Percentiles rank a stretch among this genome's conserved stretches.
Conservation (phyloP, 202 grass and related monocot genomes). For the Eragrostis tef region DNA sequence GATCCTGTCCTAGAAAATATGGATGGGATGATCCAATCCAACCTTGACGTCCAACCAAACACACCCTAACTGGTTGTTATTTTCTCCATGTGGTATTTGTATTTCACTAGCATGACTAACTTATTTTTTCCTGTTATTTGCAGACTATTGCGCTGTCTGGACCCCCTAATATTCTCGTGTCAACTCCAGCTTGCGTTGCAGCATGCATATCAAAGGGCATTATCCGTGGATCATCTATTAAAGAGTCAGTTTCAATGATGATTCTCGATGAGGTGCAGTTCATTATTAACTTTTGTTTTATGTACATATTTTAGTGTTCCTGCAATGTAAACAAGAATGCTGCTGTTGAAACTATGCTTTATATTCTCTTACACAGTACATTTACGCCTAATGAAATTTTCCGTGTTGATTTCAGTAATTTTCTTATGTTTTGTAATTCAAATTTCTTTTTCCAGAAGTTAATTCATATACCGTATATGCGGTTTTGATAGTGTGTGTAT, state of each 20-base stretch:
- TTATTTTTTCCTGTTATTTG: slow-evolving; percentile 42
- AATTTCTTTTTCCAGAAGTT: slow-evolving; percentile 21
- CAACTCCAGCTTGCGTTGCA: slow-evolving; percentile 92
- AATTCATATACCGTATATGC: neutral
- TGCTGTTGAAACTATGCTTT: neutral
- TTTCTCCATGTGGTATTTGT: slow-evolving; percentile 24
- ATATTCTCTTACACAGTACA: slow-evolving; percentile 21
- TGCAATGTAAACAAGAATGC: slow-evolving; percentile 41
- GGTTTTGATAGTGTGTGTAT: slow-evolving; percentile 6
- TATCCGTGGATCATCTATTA: slow-evolving; percentile 70
- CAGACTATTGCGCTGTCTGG: slow-evolving; percentile 69
- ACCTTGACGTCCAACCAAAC: no score
- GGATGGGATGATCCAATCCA: no score
- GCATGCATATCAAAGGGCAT: slow-evolving; percentile 87
- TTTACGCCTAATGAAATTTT: neutral
- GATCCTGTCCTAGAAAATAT: no score
- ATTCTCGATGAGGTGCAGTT: slow-evolving; percentile 90
- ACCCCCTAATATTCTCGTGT: slow-evolving; percentile 86
- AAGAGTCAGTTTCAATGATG: slow-evolving; percentile 95
- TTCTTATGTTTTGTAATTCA: slow-evolving; percentile 22
- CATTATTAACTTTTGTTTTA: slow-evolving; percentile 7
- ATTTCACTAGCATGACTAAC: slow-evolving; percentile 32
- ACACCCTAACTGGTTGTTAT: slow-evolving; percentile 27
- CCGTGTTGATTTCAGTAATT: neutral
- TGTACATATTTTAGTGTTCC: slow-evolving; percentile 1